Evolutionary conservation across 1,284 basidiomycete genomes (phyloP).

Genomic region (Sporisorium iseilematis-ciliati): DNA sequence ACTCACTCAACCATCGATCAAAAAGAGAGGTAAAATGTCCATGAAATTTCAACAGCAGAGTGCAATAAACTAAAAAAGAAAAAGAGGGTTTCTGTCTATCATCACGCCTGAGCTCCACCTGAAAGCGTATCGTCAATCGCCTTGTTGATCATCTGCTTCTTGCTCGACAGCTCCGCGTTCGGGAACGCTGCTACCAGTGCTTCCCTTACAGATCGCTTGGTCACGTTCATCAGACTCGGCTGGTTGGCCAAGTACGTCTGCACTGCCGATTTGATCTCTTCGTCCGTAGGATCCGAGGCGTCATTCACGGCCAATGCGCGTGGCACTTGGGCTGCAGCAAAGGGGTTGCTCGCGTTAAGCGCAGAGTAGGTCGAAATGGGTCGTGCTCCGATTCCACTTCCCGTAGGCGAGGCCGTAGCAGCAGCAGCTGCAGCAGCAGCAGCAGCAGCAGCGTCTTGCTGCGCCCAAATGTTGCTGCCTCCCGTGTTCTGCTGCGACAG

Average conservation of each 20-base stretch:
- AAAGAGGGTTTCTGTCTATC: not conserved
- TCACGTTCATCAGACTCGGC: slow-evolving; percentile 65
- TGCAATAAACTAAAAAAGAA: not conserved
- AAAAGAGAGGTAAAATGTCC: no score
- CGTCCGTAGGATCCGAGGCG: slow-evolving; percentile 54
- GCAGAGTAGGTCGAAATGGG: slow-evolving; percentile 45
- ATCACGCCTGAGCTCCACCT: slow-evolving; percentile 49
- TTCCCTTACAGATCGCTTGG: slow-evolving; percentile 66
- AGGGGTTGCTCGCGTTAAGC: slow-evolving; percentile 51
- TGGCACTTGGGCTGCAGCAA: slow-evolving; percentile 31
- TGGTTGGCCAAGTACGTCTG: slow-evolving; percentile 64
- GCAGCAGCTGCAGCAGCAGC: slow-evolving; percentile 11
- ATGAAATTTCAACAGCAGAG: slow-evolving; percentile 8
- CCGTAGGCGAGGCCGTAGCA: not conserved
- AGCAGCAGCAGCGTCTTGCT: slow-evolving; percentile 13
- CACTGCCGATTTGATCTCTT: slow-evolving; percentile 61
- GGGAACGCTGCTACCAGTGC: slow-evolving; percentile 65
- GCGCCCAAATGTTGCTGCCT: slow-evolving; percentile 44
- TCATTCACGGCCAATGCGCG: slow-evolving; percentile 43
- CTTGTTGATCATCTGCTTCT: slow-evolving; percentile 64
- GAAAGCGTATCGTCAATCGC: slow-evolving; percentile 66
- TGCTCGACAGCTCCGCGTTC: slow-evolving; percentile 58
- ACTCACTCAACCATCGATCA: no score
- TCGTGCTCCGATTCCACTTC: slow-evolving; percentile 13
- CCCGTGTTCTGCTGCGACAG: slow-evolving; percentile 55